Conservation (phyloP, 495 filamentous ascomycete genomes). For the Hamigera avellanea region DNA sequence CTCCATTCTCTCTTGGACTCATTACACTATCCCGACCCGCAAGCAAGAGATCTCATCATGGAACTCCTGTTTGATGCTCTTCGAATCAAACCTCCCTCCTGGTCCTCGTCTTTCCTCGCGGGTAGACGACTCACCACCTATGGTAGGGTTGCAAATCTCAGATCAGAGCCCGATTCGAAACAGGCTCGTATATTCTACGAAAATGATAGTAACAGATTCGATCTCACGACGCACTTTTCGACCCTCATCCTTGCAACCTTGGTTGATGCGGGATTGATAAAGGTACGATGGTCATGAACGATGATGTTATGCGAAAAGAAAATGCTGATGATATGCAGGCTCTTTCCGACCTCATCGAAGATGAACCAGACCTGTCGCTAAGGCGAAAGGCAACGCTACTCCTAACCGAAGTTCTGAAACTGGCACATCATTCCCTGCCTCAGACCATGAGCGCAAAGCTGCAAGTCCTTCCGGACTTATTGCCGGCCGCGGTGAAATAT, state of each 20-base stretch:
- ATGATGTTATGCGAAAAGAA: too few species aligned
- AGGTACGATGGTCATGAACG: too few species aligned
- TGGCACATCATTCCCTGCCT: slow-evolving; percentile 78
- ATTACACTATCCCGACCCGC: slow-evolving; percentile 57
- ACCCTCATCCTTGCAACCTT: slow-evolving; percentile 79
- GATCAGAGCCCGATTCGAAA: slow-evolving; percentile 43
- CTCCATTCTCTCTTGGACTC: slow-evolving; percentile 72
- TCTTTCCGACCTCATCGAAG: slow-evolving; percentile 54
- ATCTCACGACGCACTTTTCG: slow-evolving; percentile 85
- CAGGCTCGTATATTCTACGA: slow-evolving; percentile 35
- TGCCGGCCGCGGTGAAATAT: slow-evolving; percentile 62
- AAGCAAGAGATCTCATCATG: slow-evolving; percentile 57
- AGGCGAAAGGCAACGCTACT: slow-evolving; percentile 83
- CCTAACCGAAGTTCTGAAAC: slow-evolving; percentile 78
- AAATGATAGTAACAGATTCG: slow-evolving; percentile 58
- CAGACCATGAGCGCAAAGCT: slow-evolving; percentile 63
- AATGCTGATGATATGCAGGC: too few species aligned
- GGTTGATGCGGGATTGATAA: slow-evolving; percentile 68
- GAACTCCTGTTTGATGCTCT: slow-evolving; percentile 86
- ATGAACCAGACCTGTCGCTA: slow-evolving; percentile 59
- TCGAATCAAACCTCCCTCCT: slow-evolving; percentile 88
- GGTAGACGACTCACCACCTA: slow-evolving; percentile 89
- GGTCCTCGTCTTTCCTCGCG: slow-evolving; percentile 92
- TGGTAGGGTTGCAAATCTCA: slow-evolving; percentile 82
- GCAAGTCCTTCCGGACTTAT: slow-evolving; percentile 74